These are phyloP conservation scores for Carallia pectinifolia DNA, from an alignment of 345 rosid genomes.

Conservation along the genomic window DNA sequence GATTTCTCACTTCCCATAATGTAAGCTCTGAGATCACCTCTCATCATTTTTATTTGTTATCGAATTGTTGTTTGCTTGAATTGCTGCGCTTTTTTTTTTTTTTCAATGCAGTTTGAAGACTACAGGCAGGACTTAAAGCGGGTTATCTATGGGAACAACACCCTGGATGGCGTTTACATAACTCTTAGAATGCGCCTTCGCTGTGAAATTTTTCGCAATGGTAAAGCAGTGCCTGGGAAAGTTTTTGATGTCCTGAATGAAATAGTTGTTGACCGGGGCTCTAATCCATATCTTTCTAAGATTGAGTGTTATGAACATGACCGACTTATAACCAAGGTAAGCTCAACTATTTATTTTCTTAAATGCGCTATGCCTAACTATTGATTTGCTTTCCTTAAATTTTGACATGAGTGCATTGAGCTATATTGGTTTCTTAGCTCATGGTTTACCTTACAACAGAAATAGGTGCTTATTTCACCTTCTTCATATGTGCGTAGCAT, in stretches of 20 bases:
- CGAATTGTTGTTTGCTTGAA: slow-evolving; percentile 7
- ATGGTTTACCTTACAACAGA: neutral
- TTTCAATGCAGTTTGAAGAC: slow-evolving; percentile 60
- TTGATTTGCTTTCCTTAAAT: neutral
- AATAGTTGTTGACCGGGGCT: slow-evolving; percentile 92
- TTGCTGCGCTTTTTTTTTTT: slow-evolving; percentile 14
- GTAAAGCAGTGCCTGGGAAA: slow-evolving; percentile 91
- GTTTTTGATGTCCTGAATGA: slow-evolving; percentile 91
- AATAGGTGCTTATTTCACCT: neutral
- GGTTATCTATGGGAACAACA: slow-evolving; percentile 83
- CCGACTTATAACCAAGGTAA: slow-evolving; percentile 94
- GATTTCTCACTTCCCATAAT: slow-evolving; percentile 89
- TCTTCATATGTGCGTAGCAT: slow-evolving; percentile 5
- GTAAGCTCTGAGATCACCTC: slow-evolving; percentile 44
- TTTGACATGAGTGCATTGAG: slow-evolving; percentile 10
- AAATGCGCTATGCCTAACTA: neutral
- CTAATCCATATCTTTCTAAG: slow-evolving; percentile 98
- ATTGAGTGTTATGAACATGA: slow-evolving; percentile 95
- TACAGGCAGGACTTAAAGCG: slow-evolving; percentile 78
- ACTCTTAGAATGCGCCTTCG: slow-evolving; percentile 94
- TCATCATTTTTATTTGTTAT: slow-evolving; percentile 7
- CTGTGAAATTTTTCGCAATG: slow-evolving; percentile 86
- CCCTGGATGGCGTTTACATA: slow-evolving; percentile 85
- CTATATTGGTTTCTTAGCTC: neutral
- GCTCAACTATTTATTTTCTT: slow-evolving; percentile 16